These are phyloP conservation scores for Flaveria bidentis DNA, from an alignment of 129 eudicot species.

Conservation along the genomic window DNA sequence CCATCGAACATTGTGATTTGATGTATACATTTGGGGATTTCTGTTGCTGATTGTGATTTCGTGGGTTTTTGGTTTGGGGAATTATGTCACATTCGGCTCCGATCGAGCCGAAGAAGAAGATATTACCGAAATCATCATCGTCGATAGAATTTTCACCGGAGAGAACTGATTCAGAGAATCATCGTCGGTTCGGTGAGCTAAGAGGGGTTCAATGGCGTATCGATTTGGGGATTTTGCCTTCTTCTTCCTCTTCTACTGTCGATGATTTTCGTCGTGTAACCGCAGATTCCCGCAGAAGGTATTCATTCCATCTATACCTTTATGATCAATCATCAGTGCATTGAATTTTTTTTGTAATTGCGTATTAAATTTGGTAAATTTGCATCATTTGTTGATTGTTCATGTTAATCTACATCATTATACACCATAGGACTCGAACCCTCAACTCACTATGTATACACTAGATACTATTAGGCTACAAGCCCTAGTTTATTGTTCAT, in stretches of 20 bases:
- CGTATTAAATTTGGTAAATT: not conserved
- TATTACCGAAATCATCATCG: constrained; percentile 40
- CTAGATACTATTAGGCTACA: too few relatives aligned
- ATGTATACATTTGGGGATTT: not conserved
- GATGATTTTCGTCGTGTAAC: constrained; percentile 75
- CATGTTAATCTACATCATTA: not conserved
- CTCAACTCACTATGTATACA: too few relatives aligned
- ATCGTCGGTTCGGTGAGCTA: constrained; percentile 52
- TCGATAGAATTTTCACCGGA: constrained; percentile 36
- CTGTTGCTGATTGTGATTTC: not conserved
- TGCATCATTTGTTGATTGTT: constrained; percentile 11
- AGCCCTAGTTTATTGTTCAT: too few relatives aligned
- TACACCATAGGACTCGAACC: too few relatives aligned
- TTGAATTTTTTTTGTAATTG: too few relatives aligned
- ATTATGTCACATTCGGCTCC: constrained; percentile 48
- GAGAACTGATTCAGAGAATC: constrained; percentile 17
- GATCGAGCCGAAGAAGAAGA: constrained; percentile 40
- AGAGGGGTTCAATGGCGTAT: constrained; percentile 94
- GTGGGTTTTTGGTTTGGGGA: not conserved
- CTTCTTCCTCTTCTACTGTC: constrained; percentile 43
- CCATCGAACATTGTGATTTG: not conserved
- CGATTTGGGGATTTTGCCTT: constrained; percentile 84
- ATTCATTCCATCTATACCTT: not conserved
- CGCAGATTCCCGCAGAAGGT: constrained; percentile 86
- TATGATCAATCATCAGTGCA: not conserved